Conservation (phyloP, 805 yeast genomes). For the Spathaspora arborariae region DNA sequence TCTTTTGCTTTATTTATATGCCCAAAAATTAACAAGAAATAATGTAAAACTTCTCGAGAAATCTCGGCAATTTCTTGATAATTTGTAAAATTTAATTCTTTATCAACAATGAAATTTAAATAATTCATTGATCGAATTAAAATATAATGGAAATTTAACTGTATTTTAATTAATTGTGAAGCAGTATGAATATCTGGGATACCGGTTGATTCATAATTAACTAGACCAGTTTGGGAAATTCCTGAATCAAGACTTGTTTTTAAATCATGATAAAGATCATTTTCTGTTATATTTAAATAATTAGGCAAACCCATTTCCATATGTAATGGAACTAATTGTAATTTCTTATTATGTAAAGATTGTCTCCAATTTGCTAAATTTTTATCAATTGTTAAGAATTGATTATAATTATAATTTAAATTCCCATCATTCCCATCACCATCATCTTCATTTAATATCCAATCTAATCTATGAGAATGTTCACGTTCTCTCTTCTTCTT, state of each 20-base stretch:
- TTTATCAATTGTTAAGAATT: constrained; percentile 39
- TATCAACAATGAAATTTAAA: constrained; percentile 39
- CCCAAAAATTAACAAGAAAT: constrained; percentile 34
- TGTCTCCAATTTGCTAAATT: constrained; percentile 40
- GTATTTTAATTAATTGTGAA: constrained; percentile 37
- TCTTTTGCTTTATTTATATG: constrained; percentile 26
- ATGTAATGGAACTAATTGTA: constrained; percentile 25
- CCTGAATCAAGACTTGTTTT: constrained; percentile 13
- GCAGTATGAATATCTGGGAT: constrained; percentile 38
- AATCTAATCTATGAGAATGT: constrained; percentile 27
- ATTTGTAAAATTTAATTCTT: constrained; percentile 33
- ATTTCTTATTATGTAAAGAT: constrained; percentile 27
- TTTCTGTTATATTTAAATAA: constrained; percentile 15
- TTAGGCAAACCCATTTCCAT: constrained; percentile 28
- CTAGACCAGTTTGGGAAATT: constrained; percentile 15
- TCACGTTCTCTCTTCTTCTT: constrained; percentile 14
- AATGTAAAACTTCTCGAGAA: constrained; percentile 34
- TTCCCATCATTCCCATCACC: constrained; percentile 48
- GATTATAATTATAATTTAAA: constrained; percentile 41
- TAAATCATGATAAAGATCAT: constrained; percentile 30
- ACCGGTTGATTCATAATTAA: constrained; percentile 26
- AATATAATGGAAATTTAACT: constrained; percentile 41
- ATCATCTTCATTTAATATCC: constrained; percentile 44
- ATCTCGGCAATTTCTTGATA: constrained; percentile 34
- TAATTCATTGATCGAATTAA: constrained; percentile 41